Conservation (phyloP, 345 rosid species). For the Lumnitzera littorea region DNA sequence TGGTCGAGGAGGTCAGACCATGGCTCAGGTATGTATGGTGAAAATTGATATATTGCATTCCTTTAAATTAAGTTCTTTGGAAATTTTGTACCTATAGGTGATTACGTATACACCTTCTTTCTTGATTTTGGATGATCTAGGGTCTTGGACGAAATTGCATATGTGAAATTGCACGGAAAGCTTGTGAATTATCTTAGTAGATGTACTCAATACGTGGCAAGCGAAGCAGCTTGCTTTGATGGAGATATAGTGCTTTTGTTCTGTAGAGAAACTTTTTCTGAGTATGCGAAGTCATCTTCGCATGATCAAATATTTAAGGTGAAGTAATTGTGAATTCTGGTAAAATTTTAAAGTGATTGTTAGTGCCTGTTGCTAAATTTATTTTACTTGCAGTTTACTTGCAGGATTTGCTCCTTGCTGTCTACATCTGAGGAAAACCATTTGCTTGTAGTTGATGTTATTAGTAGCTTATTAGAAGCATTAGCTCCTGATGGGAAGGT, state of each 20-base stretch:
- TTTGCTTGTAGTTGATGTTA: slow-evolving; percentile 27
- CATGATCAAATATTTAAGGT: slow-evolving; percentile 73
- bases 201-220: slow-evolving; percentile 44
- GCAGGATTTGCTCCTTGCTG: slow-evolving; percentile 53
- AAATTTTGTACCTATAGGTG: not conserved
- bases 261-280: slow-evolving; percentile 30
- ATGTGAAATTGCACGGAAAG: slow-evolving; percentile 49
- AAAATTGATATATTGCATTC: not conserved
- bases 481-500: slow-evolving; percentile 53
- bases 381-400: slow-evolving; percentile 49
- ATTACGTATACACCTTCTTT: not conserved
- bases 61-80: not conserved
- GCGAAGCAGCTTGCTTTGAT: slow-evolving; percentile 38
- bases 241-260: slow-evolving; percentile 37
- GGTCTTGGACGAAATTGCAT: slow-evolving; percentile 47
- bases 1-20: slow-evolving; percentile 54
- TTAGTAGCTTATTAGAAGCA: slow-evolving; percentile 29
- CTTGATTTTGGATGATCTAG: slow-evolving; percentile 23
- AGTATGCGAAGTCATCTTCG: slow-evolving; percentile 41
- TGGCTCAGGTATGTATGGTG: slow-evolving; percentile 57
- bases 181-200: slow-evolving; percentile 43
- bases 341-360: no score
- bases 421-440: slow-evolving; percentile 25
- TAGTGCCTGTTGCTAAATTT: slow-evolving; percentile 11
- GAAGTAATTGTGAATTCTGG: slow-evolving; percentile 4